These are phyloP conservation scores for Sporobolomyces pararoseus DNA, from an alignment of 768 basidiomycete genomes.

Conservation along the genomic window DNA sequence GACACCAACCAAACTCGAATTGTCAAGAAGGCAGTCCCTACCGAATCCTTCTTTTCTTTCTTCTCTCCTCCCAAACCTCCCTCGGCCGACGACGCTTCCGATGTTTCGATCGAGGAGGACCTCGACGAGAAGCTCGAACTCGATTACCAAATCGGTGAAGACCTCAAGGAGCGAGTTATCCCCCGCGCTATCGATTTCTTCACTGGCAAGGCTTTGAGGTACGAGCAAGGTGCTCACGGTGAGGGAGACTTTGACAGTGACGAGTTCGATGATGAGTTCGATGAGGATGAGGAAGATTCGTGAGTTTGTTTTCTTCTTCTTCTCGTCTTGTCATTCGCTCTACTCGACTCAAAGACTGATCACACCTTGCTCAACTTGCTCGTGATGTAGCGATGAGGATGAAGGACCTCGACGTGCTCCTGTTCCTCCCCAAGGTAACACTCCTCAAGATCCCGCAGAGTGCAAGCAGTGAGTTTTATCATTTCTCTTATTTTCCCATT, in stretches of 20 bases:
- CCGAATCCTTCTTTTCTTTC: constrained; percentile 99
- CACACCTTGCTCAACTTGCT: too few species aligned
- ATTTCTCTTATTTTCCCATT: neutral
- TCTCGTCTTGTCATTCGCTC: too few species aligned
- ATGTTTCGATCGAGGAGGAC: constrained; percentile 67
- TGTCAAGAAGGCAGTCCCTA: constrained; percentile 72
- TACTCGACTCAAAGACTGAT: too few species aligned
- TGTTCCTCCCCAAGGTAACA: constrained; percentile 43
- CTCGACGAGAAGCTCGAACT: constrained; percentile 89
- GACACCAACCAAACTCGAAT: constrained; percentile 55
- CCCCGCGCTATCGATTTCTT: constrained; percentile 96
- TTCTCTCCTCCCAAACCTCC: constrained; percentile 79
- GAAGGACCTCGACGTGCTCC: constrained; percentile 39
- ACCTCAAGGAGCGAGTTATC: constrained; percentile 91
- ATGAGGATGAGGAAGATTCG: constrained; percentile 63
- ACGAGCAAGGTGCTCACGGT: constrained; percentile 49
- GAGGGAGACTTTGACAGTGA: constrained; percentile 42
- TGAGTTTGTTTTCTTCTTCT: constrained; percentile 4
- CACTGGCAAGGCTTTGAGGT: constrained; percentile 90
- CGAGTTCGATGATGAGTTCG: constrained; percentile 61
- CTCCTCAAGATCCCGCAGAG: constrained; percentile 65
- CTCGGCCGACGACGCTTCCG: constrained; percentile 65
- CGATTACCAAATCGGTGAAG: constrained; percentile 97
- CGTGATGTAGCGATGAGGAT: constrained; percentile 37
- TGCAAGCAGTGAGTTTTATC: constrained; percentile 51